phyloP scores from a whole-genome alignment of 768 basidiomycete genomes.

The Rubroboletus pulcherrimus region DNA sequence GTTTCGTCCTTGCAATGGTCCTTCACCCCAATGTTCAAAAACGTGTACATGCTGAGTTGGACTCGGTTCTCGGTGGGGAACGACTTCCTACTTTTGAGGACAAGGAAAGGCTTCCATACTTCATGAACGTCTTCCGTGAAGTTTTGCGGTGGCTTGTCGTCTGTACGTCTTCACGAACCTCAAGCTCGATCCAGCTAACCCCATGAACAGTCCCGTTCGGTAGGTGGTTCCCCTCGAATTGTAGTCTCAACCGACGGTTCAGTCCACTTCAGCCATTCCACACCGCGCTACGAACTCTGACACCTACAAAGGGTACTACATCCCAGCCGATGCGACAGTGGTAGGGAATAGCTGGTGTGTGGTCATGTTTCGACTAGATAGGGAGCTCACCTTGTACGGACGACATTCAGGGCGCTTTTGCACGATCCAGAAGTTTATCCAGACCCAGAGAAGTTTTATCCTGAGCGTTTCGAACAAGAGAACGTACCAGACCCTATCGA shows the following conservation, averaged over 20 bases:
- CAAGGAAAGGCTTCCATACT: not conserved
- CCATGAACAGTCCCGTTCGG: constrained; percentile 1
- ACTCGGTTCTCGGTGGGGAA: not conserved
- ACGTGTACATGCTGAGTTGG: not conserved
- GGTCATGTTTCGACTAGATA: not conserved
- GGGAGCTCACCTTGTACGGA: not conserved
- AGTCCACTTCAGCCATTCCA: not conserved
- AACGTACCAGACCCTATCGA: constrained; percentile 4
- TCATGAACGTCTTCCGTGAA: constrained; percentile 4
- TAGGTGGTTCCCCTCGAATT: not conserved
- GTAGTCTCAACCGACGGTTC: not conserved
- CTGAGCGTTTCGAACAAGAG: not conserved
- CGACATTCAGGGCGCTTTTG: not conserved
- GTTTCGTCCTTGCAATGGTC: constrained; percentile 1
- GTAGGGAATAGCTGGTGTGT: constrained; percentile 3
- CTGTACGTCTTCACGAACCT: not conserved
- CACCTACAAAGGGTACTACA: constrained; percentile 2
- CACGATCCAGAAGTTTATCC: constrained; percentile 1
- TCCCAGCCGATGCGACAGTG: constrained; percentile 2
- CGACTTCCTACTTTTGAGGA: constrained; percentile 6
- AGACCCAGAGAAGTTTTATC: not conserved
- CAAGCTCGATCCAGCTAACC: not conserved
- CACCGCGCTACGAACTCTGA: not conserved
- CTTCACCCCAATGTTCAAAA: not conserved
- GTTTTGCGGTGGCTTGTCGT: constrained; percentile 4